Percentiles rank a stretch among this genome's conserved stretches.
These are phyloP conservation scores for Linderina pennispora DNA, from an alignment of 192 early-diverging fungal genomes.

Conservation along the genomic window DNA sequence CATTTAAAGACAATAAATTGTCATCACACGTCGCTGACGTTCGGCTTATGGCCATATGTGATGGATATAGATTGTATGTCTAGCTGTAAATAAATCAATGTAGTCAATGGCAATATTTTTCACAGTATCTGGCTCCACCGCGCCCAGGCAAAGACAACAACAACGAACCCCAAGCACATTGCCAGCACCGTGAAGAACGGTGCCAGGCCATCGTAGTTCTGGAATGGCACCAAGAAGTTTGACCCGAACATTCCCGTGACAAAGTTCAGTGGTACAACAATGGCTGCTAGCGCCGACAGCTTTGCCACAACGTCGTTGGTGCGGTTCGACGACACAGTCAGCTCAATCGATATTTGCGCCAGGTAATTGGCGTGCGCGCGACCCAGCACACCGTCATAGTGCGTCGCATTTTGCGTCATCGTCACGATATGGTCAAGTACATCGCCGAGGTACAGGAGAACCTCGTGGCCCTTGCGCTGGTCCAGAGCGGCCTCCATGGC, in stretches of 20 bases:
- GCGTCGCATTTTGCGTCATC: constrained; percentile 71
- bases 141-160: constrained; percentile 26
- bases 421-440: constrained; percentile 77
- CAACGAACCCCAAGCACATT: constrained; percentile 29
- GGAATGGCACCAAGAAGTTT: constrained; percentile 48
- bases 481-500: constrained; percentile 30
- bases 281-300: constrained; percentile 81
- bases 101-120: too few relatives aligned
- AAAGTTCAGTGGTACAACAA: constrained; percentile 87
- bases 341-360: constrained; percentile 70
- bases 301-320: constrained; percentile 86
- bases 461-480: constrained; percentile 53
- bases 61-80: too few relatives aligned
- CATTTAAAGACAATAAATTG: too few relatives aligned
- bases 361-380: constrained; percentile 71
- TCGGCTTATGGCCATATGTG: too few relatives aligned
- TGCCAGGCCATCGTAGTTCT: constrained; percentile 33
- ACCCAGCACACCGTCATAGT: constrained; percentile 65
- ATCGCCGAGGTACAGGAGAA: constrained; percentile 68
- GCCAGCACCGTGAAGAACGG: constrained; percentile 43
- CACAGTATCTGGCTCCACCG: too few relatives aligned
- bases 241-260: constrained; percentile 73
- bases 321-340: constrained; percentile 66
- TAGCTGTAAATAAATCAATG: too few relatives aligned
- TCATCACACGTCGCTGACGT: too few relatives aligned